Base-by-base conservation (phyloP, 345 rosid species). In the Gossypium thurberi region DNA sequence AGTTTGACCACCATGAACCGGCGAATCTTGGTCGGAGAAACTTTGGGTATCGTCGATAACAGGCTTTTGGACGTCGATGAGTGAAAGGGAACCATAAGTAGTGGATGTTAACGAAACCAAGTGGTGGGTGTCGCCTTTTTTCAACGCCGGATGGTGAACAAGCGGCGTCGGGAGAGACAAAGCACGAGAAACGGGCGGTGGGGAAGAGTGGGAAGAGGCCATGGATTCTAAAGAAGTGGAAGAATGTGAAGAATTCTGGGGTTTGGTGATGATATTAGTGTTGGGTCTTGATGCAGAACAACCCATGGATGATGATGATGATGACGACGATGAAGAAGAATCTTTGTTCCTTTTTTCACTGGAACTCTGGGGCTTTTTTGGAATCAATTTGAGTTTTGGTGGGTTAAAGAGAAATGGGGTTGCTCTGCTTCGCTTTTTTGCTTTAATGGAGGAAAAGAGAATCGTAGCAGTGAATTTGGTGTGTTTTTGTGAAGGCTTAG, bases 111-210 rank as follows among this genome's bases (percentile, higher is more conserved):
- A 83, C 1, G 94, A 90, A 21, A 94, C 98, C 52, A 94, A 90
- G 76, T 94, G 98, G 62, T 90, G 89, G 61, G 92, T 85, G 52
- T 91, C 98, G 70, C 98, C 97, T 80, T 91, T 90, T 68, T 78
- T 81, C 44, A 87, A 81, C 17, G 98, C 97, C 8, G 90, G 98
- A 72, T 94, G 97, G 69, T 94, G 97, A 73, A 94, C 92, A 28
- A 91, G 73, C 21, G 96, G 97, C 55, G 89, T 80, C 12, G 85
- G 85, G 44, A 87, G 85, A 8, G 96, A 91, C 26, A 90, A 81
- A 33, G 90, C 89, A 81, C 87, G 82, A 3, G 81, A 76, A 0
- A 81, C 74, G 44, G 65, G 71, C n/a, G 85, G 79, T 51, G 84
- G 77, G 40, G 86, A 58, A 11, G 72, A 65, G 28, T 82, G 68